phyloP scores from a whole-genome alignment of 2,329 filamentous ascomycete species.

The Fusarium nematophilum region DNA sequence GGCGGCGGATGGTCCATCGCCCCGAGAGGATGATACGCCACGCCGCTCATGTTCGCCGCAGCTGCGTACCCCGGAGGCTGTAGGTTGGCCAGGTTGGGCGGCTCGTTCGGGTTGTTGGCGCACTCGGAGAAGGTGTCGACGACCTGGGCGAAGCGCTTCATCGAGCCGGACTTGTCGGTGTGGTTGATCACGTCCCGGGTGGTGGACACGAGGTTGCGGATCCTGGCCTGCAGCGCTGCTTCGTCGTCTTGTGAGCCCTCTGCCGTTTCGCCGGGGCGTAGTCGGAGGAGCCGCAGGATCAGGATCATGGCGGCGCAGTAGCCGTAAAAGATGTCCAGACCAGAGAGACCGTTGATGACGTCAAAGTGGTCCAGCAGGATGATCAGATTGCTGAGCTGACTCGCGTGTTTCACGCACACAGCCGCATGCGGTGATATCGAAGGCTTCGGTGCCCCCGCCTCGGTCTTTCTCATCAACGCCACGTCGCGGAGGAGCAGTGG shows the following conservation, averaged over 20 bases:
- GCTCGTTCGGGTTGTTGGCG: constrained; percentile 24
- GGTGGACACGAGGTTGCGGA: constrained; percentile 15
- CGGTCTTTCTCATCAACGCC: constrained; percentile 9
- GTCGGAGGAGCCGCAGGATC: constrained; percentile 23
- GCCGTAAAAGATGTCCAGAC: constrained; percentile 51
- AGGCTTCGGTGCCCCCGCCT: background rate
- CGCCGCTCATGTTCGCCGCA: background rate
- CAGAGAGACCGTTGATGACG: constrained; percentile 49
- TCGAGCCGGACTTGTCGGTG: constrained; percentile 45
- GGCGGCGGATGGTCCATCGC: constrained; percentile 10
- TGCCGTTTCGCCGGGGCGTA: background rate
- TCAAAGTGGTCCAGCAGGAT: constrained; percentile 48
- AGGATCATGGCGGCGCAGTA: constrained; percentile 49
- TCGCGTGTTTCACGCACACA: constrained; percentile 44
- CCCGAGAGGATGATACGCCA: background rate
- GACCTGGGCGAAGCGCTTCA: constrained; percentile 44
- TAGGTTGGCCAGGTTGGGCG: background rate
- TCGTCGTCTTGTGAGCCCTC: constrained; percentile 10
- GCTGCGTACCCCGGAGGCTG: constrained; percentile 15
- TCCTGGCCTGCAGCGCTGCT: constrained; percentile 17
- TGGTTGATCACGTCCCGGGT: constrained; percentile 35
- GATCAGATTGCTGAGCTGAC: constrained; percentile 46
- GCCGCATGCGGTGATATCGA: constrained; percentile 13
- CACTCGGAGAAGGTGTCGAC: constrained; percentile 45
- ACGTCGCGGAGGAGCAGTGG: constrained; percentile 45